Evolutionary conservation across 257 asterid genomes (phyloP), one percentile per base, ranked within the genome.

Genomic region (Jaltomata sinuosa): DNA sequence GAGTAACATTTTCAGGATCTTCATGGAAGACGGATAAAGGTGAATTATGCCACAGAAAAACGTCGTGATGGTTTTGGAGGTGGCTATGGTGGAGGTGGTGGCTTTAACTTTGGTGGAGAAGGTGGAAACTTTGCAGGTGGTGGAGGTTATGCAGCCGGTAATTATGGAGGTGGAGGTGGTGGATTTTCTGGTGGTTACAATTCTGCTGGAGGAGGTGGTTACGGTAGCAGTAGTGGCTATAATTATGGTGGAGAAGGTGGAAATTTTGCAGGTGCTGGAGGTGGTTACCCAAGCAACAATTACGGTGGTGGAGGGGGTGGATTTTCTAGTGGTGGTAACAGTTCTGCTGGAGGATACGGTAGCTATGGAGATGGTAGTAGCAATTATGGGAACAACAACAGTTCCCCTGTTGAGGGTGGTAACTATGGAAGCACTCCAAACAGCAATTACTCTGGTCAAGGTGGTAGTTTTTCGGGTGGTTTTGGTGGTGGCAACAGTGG

Each of bases 1-100:
- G 18, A 9, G 21, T 12, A 50, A 36, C 40, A 54, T 42, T 36
- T 83, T 42, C 68, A 89, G 92, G 92, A 87, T 36, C 89, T 89
- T 80, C 92, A 89, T 18, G 92, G 92, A 68, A 86, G 92, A 61
- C 72, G 45, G 42, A 50, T 87, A 79, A 89, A 85, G 84, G 92
- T 89, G 82, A 89, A 87, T 53, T 83, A 79, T 76, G 92, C 92
- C 36, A 85, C 85, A 11, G 92, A 88, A 49, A 87, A 32, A 84
- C 82, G 85, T 67, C 92, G 88, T 29, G 80, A 27, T 78, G 88
- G 89, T 38, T 87, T 61, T 67, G 80, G 85, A 32, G 87, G 89
- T 69, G 87, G 83, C 45, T 45, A 50, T 25, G 88, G 80, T 6
- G 71, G 87, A 5, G 42, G 83, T 15, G 77, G 82, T 42, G 85